Evolutionary conservation across 768 basidiomycete species (phyloP), one percentile per base, ranked within the genome.

Genomic region (Rhizopogon roseolus): DNA sequence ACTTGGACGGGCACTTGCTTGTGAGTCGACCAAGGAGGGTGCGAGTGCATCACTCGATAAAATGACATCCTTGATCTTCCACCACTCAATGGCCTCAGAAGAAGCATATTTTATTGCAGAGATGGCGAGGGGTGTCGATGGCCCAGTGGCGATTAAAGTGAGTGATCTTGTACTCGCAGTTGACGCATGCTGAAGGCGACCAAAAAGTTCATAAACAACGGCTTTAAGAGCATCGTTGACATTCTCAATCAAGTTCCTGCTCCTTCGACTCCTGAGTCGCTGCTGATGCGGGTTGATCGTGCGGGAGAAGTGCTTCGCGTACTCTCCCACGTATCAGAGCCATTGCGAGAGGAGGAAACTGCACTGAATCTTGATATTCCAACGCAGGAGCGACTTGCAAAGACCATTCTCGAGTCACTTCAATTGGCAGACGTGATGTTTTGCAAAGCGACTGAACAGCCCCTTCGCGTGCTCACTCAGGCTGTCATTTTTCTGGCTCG

Each of bases 21-120:
- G 81, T 38, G 82, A 84, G 39, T 71, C 76, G 9, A 39, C 79
- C 53, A 59, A 73, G 55, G 69, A 77, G 53, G 73, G 75, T 10
- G 85, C 86, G n/a, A 78, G 79, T 39, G 74, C 76, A 14, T 82
- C 81, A 49, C 72, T 93, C 38, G 83, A 88, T 60, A 84, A 77
- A 56, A 72, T 92, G 46, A 83, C 83, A 0, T 73, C 78, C 5
- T 80, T 81, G 62, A 71, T 92, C 7, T 87, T 93, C 60, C 83
- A 80, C 55, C 82, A 87, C 54, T 83, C 82, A 8, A 84, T 90
- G 68, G 82, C 85, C 14, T 80, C 83, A 0, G 89, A 92, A 59
- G 86, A 92, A 66, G 89, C 88, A 0, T 87, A 85, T 57, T 88
- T 90, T 60, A 83, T 92, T 5, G 87, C 87, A n/a, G 86, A 90